phyloP scores from a whole-genome alignment of 495 filamentous ascomycete species.

The Xylaria curta region DNA sequence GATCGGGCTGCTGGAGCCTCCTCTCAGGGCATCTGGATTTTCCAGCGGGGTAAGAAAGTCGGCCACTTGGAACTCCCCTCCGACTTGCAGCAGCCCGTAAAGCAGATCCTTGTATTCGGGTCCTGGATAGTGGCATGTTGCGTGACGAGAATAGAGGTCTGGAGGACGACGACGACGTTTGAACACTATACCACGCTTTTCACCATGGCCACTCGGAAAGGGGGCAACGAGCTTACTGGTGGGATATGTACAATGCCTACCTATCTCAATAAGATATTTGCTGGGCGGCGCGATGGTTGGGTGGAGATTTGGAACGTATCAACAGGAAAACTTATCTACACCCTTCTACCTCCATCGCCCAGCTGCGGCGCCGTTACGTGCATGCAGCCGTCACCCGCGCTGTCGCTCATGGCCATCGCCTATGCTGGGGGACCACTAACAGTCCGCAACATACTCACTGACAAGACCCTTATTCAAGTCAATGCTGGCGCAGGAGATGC shows the following conservation, averaged over 20 bases:
- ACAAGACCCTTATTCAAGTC: slow-evolving; percentile 71
- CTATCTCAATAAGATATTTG: slow-evolving; percentile 93
- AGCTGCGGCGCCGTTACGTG: slow-evolving; percentile 78
- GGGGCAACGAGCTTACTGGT: slow-evolving; percentile 68
- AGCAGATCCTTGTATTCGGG: slow-evolving; percentile 81
- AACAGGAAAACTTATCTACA: slow-evolving; percentile 86
- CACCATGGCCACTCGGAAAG: slow-evolving; percentile 53
- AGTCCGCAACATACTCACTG: slow-evolving; percentile 80
- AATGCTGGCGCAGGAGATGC: slow-evolving; percentile 62
- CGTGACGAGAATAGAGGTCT: slow-evolving; percentile 78
- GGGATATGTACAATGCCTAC: slow-evolving; percentile 85
- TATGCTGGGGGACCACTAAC: slow-evolving; percentile 78
- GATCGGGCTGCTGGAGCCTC: slow-evolving; percentile 53
- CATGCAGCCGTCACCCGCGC: slow-evolving; percentile 78
- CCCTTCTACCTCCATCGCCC: slow-evolving; percentile 71
- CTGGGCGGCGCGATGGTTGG: slow-evolving; percentile 82
- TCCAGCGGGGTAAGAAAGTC: slow-evolving; percentile 89
- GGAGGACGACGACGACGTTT: slow-evolving; percentile 77
- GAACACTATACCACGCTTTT: slow-evolving; percentile 89
- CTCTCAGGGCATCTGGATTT: slow-evolving; percentile 85
- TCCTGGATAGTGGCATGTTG: slow-evolving; percentile 89
- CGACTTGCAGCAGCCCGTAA: slow-evolving; percentile 69
- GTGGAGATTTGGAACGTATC: slow-evolving; percentile 98
- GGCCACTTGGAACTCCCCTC: slow-evolving; percentile 71
- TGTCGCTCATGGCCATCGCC: slow-evolving; percentile 87